Conservation (phyloP, 176 grass and related monocot genomes). For the Paspalum vaginatum region DNA sequence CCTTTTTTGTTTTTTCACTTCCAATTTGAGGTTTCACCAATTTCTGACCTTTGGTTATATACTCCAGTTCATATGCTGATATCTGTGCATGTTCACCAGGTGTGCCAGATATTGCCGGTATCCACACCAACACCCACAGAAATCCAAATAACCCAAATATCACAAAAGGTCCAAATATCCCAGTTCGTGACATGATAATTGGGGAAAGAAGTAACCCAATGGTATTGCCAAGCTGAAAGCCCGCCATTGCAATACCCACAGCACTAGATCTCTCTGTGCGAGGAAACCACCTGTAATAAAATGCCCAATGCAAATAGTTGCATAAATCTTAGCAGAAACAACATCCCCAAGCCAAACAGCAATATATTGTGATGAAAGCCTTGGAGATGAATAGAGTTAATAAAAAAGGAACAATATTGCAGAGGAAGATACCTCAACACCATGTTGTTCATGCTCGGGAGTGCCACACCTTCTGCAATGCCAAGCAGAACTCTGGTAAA, state of each 20-base stretch:
- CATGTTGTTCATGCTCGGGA: conserved; percentile 99
- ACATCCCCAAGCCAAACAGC: neutral
- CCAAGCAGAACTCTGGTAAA: conserved; percentile 77
- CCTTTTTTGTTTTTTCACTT: conserved; percentile 57
- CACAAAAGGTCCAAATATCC: conserved; percentile 90
- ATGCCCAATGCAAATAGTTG: conserved; percentile 41
- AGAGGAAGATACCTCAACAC: conserved; percentile 73
- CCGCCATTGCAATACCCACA: conserved; percentile 92
- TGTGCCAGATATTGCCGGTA: conserved; percentile 82
- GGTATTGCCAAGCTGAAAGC: conserved; percentile 95
- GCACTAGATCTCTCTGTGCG: conserved; percentile 88
- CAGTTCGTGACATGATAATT: conserved; percentile 88
- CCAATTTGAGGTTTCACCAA: conserved; percentile 52
- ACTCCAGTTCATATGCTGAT: conserved; percentile 83
- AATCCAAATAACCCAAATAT: conserved; percentile 99
- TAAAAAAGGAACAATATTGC: conserved; percentile 9
- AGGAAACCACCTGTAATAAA: conserved; percentile 97
- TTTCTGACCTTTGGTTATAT: conserved; percentile 80
- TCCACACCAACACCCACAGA: conserved; percentile 96
- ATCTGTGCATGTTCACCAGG: conserved; percentile 76
- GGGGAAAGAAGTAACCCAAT: conserved; percentile 86
- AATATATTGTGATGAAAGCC: conserved; percentile 25
- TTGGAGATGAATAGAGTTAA: conserved; percentile 18
- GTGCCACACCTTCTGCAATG: conserved; percentile 93
- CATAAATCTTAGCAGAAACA: conserved; percentile 8